Conservation (phyloP, 2,329 filamentous ascomycete genomes). For the Ceratocystis diversiconidia region DNA sequence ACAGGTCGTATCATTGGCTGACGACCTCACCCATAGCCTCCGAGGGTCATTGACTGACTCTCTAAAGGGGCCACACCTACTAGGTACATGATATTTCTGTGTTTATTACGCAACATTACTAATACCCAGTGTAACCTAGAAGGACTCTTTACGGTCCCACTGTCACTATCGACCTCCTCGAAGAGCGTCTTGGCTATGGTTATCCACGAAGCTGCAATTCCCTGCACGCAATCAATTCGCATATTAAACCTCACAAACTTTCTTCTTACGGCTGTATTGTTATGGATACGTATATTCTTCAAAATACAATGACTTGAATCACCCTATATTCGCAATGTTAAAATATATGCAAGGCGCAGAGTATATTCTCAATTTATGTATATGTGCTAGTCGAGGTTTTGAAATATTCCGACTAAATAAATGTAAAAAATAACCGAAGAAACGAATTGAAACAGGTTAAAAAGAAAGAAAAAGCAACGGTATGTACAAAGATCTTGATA, state of each 20-base stretch:
- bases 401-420: background rate
- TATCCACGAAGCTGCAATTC: background rate
- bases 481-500: background rate
- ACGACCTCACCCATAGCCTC: background rate
- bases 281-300: background rate
- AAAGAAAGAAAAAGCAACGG: background rate
- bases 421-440: background rate
- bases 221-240: background rate
- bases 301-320: background rate
- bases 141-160: too few species aligned
- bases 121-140: too few species aligned
- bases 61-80: background rate
- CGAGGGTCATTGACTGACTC: background rate
- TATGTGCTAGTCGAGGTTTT: background rate
- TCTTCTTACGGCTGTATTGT: background rate
- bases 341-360: background rate
- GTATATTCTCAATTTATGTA: background rate
- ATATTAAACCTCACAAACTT: background rate
- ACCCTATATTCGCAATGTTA: background rate
- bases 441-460: background rate
- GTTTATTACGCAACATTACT: too few species aligned
- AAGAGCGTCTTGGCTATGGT: too few species aligned
- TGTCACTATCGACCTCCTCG: too few species aligned
- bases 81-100: too few species aligned
- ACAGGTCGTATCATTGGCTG: constrained; percentile 1